phyloP scores from a whole-genome alignment of 106 monocot species.

The Acorus gramineus region DNA sequence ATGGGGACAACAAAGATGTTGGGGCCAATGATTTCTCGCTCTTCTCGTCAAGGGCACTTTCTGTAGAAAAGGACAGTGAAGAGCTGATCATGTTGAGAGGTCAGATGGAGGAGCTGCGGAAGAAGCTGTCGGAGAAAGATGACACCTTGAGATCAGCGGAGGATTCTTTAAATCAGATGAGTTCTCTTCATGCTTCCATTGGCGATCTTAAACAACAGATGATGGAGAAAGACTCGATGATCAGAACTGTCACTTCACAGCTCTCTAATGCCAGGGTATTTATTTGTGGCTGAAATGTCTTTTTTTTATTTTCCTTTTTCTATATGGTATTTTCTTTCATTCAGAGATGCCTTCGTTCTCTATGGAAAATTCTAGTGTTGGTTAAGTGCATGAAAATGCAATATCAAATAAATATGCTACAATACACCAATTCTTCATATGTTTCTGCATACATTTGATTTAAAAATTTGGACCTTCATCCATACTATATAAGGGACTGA shows the following conservation, averaged over 20 bases:
- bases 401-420: no score
- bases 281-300: no score
- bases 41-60: conserved; percentile 6
- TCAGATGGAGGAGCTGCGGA: conserved; percentile 56
- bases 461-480: no score
- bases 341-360: background rate
- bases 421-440: no score
- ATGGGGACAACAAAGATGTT: conserved; percentile 12
- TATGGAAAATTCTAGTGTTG: background rate
- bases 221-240: conserved; percentile 55
- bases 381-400: background rate
- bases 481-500: no score
- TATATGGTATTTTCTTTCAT: no score
- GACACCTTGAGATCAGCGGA: conserved; percentile 56
- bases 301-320: no score
- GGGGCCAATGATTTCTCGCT: conserved; percentile 15
- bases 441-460: no score
- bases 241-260: conserved; percentile 53
- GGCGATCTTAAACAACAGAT: conserved; percentile 42
- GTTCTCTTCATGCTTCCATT: conserved; percentile 20
- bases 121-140: conserved; percentile 64
- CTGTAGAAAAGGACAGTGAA: conserved; percentile 35
- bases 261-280: conserved; percentile 74
- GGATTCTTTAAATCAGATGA: conserved; percentile 42
- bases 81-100: conserved; percentile 45